Conservation (phyloP, 768 basidiomycete genomes). For the Rubroboletus satanas region DNA sequence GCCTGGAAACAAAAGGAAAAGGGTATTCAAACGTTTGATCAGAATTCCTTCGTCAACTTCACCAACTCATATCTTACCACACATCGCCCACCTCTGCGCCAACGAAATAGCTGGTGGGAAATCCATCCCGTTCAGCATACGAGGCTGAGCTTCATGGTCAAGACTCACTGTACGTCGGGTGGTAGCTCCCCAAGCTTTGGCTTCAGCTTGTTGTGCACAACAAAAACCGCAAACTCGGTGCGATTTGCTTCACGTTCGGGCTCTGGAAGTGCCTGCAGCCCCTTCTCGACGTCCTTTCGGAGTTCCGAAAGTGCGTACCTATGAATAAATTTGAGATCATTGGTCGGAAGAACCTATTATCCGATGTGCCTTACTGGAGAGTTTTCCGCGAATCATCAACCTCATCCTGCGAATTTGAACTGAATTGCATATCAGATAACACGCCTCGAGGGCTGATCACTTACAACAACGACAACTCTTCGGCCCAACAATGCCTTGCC, state of each 20-base stretch:
- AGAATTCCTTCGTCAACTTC: slow-evolving; percentile 7
- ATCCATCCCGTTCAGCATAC: neutral
- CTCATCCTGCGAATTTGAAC: slow-evolving; percentile 56
- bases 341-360: neutral
- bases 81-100: slow-evolving; percentile 72
- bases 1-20: slow-evolving; percentile 40
- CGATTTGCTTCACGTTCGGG: slow-evolving; percentile 66
- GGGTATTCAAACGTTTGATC: slow-evolving; percentile 1
- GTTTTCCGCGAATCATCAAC: slow-evolving; percentile 89
- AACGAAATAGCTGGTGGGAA: slow-evolving; percentile 61
- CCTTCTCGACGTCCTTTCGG: slow-evolving; percentile 79
- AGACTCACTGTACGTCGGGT: slow-evolving; percentile 53
- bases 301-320: slow-evolving; percentile 92
- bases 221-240: slow-evolving; percentile 89
- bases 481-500: slow-evolving; percentile 74
- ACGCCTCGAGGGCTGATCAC: slow-evolving; percentile 27
- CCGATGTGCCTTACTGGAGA: slow-evolving; percentile 56
- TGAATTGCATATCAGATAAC: slow-evolving; percentile 12
- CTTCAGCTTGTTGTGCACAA: slow-evolving; percentile 93
- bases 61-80: slow-evolving; percentile 49
- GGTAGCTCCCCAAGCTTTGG: slow-evolving; percentile 77
- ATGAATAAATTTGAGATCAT: slow-evolving; percentile 5
- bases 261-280: slow-evolving; percentile 62
- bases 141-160: neutral
- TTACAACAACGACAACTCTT: slow-evolving; percentile 76